A percentile compares a stretch with the other conserved stretches of the same genome.
phyloP scores from a whole-genome alignment of 2,329 filamentous ascomycete genomes.

The Lojkania enalia region DNA sequence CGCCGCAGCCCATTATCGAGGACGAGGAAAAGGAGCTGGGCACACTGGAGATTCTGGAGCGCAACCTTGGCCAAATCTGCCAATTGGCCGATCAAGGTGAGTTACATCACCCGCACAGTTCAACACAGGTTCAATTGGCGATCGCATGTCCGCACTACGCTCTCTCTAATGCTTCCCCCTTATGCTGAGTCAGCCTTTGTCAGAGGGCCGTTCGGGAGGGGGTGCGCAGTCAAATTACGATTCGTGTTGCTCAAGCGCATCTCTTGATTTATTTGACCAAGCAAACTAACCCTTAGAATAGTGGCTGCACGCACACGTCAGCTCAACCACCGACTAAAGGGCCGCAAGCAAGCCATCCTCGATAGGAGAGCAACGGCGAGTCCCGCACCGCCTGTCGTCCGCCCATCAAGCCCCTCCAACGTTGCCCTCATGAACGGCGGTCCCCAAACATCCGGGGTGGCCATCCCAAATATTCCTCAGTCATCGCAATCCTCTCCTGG shows the following conservation, averaged over 20 bases:
- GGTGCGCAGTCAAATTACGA: neutral
- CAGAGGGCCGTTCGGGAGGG: neutral
- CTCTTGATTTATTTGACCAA: neutral
- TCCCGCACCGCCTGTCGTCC: slow-evolving; percentile 36
- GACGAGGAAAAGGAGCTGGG: slow-evolving; percentile 85
- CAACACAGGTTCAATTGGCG: too few species aligned
- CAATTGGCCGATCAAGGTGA: slow-evolving; percentile 77
- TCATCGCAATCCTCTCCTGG: slow-evolving; percentile 47
- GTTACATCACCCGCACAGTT: slow-evolving; percentile 17
- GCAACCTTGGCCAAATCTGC: slow-evolving; percentile 74
- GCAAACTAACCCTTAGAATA: slow-evolving; percentile 28
- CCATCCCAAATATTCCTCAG: slow-evolving; percentile 16
- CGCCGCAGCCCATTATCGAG: slow-evolving; percentile 78
- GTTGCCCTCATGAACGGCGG: slow-evolving; percentile 48
- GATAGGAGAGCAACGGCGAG: slow-evolving; percentile 61
- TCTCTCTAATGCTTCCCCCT: too few species aligned
- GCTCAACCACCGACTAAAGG: slow-evolving; percentile 78
- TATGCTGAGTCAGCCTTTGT: neutral
- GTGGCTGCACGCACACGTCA: slow-evolving; percentile 73
- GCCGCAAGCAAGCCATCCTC: slow-evolving; percentile 72
- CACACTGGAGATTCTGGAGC: slow-evolving; percentile 81
- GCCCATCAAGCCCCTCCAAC: slow-evolving; percentile 46
- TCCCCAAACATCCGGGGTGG: slow-evolving; percentile 31
- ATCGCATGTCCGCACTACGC: too few species aligned
- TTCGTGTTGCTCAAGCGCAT: neutral